phyloP scores from a whole-genome alignment of 768 basidiomycete genomes.

The Russula lepida region DNA sequence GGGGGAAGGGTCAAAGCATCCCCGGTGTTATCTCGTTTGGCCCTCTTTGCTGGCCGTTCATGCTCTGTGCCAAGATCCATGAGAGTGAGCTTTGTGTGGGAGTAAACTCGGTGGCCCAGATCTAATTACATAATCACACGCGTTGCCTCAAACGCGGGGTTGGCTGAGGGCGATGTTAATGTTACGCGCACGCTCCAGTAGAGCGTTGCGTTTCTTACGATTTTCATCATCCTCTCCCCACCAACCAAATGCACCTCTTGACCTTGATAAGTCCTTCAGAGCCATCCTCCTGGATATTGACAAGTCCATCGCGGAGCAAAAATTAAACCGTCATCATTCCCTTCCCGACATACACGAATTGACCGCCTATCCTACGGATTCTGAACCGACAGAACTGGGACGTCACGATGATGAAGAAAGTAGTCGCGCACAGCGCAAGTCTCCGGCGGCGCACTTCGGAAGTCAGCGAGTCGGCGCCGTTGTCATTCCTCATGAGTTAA shows the following conservation, averaged over 20 bases:
- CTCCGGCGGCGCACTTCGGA: conserved; percentile 77
- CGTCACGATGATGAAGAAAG: conserved; percentile 30
- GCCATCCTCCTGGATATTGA: conserved; percentile 60
- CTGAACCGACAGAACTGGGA: conserved; percentile 24
- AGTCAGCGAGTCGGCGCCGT: conserved; percentile 65
- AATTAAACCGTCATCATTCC: conserved; percentile 16
- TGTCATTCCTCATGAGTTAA: conserved; percentile 63
- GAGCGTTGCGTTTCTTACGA: conserved; percentile 2
- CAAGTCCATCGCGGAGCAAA: conserved; percentile 42
- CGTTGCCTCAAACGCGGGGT: not conserved
- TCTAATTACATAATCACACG: conserved; percentile 11
- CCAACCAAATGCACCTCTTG: conserved; percentile 50
- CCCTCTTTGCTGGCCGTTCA: conserved; percentile 22
- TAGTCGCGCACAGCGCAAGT: conserved; percentile 44
- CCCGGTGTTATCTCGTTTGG: conserved; percentile 4
- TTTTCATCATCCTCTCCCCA: conserved; percentile 27
- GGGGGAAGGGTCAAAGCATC: not conserved
- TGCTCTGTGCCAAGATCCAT: conserved; percentile 3
- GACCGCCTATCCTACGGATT: conserved; percentile 38
- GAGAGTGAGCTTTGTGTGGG: not conserved
- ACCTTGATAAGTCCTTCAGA: conserved; percentile 59
- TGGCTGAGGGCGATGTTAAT: conserved; percentile 3
- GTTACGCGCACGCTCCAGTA: conserved; percentile 7
- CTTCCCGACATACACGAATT: conserved; percentile 40
- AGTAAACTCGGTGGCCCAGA: not conserved